These are phyloP conservation scores for Botrytis hyacinthi DNA, from an alignment of 2,329 filamentous ascomycete genomes.

Conservation along the genomic window DNA sequence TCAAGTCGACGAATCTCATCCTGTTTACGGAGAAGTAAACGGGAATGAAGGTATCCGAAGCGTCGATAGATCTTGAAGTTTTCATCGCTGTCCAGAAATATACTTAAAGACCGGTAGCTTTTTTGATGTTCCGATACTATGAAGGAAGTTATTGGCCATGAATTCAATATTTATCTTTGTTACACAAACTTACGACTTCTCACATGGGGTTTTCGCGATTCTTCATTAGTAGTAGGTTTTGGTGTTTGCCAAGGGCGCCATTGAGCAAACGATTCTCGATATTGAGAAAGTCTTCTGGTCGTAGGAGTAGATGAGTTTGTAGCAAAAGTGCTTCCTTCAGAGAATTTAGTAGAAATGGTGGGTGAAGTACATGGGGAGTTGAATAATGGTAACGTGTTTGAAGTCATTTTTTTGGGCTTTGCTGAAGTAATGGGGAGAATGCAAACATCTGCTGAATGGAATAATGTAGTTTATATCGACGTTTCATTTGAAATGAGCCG, in stretches of 20 bases:
- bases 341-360: background rate
- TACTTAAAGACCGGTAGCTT: conserved; percentile 43
- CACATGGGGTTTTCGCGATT: background rate
- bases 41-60: conserved; percentile 44
- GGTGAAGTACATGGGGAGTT: background rate
- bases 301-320: background rate
- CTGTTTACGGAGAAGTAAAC: conserved; percentile 37
- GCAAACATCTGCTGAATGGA: no score
- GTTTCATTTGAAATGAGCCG: background rate
- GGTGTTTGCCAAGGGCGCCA: background rate
- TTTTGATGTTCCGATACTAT: conserved; percentile 26
- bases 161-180: background rate
- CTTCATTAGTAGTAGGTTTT: background rate
- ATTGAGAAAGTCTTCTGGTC: background rate
- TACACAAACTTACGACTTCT: conserved; percentile 8
- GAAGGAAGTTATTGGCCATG: background rate
- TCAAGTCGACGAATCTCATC: conserved; percentile 30
- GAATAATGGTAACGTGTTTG: background rate
- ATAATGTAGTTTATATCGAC: background rate
- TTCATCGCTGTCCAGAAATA: conserved; percentile 44
- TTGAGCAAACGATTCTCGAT: background rate
- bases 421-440: background rate
- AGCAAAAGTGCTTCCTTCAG: background rate
- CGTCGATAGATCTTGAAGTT: conserved; percentile 44
- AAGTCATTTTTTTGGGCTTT: background rate